A percentile compares a stretch with the other conserved stretches of the same genome.
Evolutionary conservation across 306 rosid genomes (phyloP).

Genomic region (Sicyos edulis): DNA sequence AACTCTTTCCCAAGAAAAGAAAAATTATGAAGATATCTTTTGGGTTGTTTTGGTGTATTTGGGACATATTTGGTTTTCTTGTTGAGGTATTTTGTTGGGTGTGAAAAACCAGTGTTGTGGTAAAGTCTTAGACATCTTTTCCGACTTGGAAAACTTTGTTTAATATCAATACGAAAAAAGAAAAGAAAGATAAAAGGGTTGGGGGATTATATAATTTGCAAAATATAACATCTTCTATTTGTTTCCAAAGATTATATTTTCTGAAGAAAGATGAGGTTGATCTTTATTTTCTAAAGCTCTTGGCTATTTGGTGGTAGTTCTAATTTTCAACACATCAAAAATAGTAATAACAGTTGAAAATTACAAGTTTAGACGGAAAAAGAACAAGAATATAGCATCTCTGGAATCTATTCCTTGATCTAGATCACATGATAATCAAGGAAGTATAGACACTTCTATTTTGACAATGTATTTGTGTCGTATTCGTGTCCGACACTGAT

Average conservation of each 20-base stretch:
- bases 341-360: neutral
- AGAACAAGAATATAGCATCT: neutral
- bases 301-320: neutral
- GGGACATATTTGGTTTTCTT: neutral
- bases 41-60: neutral
- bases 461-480: no score
- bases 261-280: neutral
- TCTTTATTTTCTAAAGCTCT: neutral
- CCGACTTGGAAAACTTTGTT: neutral
- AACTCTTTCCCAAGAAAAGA: neutral
- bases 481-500: no score
- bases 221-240: neutral
- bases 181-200: neutral
- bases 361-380: neutral
- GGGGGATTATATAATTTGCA: neutral
- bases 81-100: neutral
- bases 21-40: neutral
- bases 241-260: neutral
- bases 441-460: no score
- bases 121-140: neutral
- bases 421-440: constrained; percentile 1
- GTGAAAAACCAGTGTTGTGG: neutral
- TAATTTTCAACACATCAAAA: neutral
- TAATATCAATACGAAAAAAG: neutral
- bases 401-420: neutral